These are phyloP conservation scores for Penicillium sp. DNA, from an alignment of 2,329 filamentous ascomycete genomes.

Conservation along the genomic window DNA sequence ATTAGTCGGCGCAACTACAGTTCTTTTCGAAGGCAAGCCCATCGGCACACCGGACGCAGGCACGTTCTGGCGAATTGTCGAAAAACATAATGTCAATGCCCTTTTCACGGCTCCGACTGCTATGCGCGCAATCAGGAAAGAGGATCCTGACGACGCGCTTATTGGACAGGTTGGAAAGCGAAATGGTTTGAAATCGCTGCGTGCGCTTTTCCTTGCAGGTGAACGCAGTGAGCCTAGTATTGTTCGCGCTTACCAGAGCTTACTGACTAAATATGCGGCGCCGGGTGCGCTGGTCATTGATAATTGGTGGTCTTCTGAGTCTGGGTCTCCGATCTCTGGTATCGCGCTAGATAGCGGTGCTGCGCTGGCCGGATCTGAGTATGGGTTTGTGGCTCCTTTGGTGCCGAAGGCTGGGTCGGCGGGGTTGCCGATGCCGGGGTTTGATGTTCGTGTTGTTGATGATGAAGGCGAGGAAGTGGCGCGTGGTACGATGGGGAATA, in stretches of 20 bases:
- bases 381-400: neutral
- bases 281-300: constrained; percentile 65
- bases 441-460: constrained; percentile 82
- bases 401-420: constrained; percentile 66
- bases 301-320: constrained; percentile 75
- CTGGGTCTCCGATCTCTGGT: constrained; percentile 68
- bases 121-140: constrained; percentile 80
- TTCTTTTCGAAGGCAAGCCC: constrained; percentile 93
- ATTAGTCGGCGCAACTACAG: constrained; percentile 78
- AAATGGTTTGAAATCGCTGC: constrained; percentile 70
- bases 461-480: constrained; percentile 73
- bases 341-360: constrained; percentile 64
- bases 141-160: constrained; percentile 73
- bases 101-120: constrained; percentile 88
- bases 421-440: constrained; percentile 88
- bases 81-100: constrained; percentile 80
- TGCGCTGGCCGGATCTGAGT: constrained; percentile 45
- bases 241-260: constrained; percentile 74
- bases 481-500: constrained; percentile 83
- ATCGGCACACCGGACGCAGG: constrained; percentile 85
- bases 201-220: constrained; percentile 80
- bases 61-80: constrained; percentile 83
- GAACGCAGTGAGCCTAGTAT: constrained; percentile 88
- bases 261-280: constrained; percentile 68
- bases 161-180: constrained; percentile 65